Percentiles rank a stretch among this genome's conserved stretches.
These are phyloP conservation scores for Dryas integrifolia DNA, from an alignment of 331 rosid species.

Conservation along the genomic window DNA sequence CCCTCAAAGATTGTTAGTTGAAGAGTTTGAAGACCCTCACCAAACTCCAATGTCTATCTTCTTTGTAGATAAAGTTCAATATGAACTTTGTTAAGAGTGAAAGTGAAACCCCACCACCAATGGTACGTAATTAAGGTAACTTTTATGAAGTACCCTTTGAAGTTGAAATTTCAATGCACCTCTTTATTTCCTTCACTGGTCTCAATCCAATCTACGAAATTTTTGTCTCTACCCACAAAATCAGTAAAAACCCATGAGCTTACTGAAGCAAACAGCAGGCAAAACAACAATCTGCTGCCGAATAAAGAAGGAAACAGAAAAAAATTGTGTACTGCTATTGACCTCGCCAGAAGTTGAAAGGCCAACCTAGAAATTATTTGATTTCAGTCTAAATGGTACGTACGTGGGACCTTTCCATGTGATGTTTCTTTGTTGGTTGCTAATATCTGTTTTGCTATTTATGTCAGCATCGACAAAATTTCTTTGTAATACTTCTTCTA, in stretches of 20 bases:
- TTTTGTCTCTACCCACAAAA: too few species aligned
- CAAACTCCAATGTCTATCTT: constrained; percentile 43
- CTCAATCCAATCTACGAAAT: too few species aligned
- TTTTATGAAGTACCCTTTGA: too few species aligned
- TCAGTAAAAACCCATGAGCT: too few species aligned
- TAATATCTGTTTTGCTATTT: constrained; percentile 8
- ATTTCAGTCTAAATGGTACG: constrained; percentile 6
- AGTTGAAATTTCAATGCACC: too few species aligned
- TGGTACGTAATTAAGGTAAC: not conserved
- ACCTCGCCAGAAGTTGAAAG: constrained; percentile 18
- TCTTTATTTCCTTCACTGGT: too few species aligned
- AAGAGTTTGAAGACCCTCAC: constrained; percentile 26
- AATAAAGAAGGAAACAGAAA: too few species aligned
- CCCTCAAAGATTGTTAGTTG: constrained; percentile 6
- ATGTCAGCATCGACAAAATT: constrained; percentile 24
- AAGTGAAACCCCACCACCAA: constrained; percentile 20
- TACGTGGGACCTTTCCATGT: constrained; percentile 33
- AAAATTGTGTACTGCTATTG: too few species aligned
- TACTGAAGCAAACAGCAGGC: not conserved
- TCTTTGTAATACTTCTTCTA: constrained; percentile 5
- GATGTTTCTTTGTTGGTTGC: constrained; percentile 19
- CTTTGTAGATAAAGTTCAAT: constrained; percentile 18
- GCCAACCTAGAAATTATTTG: constrained; percentile 23
- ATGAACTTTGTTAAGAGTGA: constrained; percentile 25
- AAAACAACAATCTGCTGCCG: not conserved